A percentile compares a stretch with the other conserved stretches of the same genome.
phyloP scores from a whole-genome alignment of 306 rosid species.

The Lathyrus aphaca region DNA sequence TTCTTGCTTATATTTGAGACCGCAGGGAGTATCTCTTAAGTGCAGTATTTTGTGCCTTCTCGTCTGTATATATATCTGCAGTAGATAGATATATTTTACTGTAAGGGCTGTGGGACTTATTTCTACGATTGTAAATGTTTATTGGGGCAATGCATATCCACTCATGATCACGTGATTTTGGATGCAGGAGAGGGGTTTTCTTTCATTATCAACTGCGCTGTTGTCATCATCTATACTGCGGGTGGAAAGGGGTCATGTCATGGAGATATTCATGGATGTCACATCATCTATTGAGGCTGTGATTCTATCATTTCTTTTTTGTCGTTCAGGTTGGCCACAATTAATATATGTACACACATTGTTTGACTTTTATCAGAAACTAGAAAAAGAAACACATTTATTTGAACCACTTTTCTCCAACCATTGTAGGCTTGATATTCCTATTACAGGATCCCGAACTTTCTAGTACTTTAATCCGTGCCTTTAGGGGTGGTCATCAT shows the following conservation, averaged over 20 bases:
- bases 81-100: slow-evolving; percentile 32
- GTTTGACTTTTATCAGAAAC: slow-evolving; percentile 38
- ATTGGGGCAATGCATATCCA: slow-evolving; percentile 6
- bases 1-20: no score
- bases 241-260: slow-evolving; percentile 59
- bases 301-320: slow-evolving; percentile 80
- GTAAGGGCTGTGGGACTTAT: slow-evolving; percentile 21
- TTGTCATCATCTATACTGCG: slow-evolving; percentile 73
- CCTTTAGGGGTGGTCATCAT: slow-evolving; percentile 67
- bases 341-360: slow-evolving; percentile 16
- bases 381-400: slow-evolving; percentile 23
- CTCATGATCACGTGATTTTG: slow-evolving; percentile 28
- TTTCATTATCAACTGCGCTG: slow-evolving; percentile 89
- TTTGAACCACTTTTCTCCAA: slow-evolving; percentile 38
- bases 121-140: slow-evolving; percentile 15
- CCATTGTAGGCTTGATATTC: slow-evolving; percentile 76
- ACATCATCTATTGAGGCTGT: slow-evolving; percentile 84
- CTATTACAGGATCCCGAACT: slow-evolving; percentile 85
- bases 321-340: slow-evolving; percentile 76
- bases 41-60: slow-evolving; percentile 17
- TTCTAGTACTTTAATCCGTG: slow-evolving; percentile 71
- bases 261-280: slow-evolving; percentile 76
- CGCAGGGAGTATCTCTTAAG: slow-evolving; percentile 3
- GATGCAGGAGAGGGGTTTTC: slow-evolving; percentile 93
- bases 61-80: slow-evolving; percentile 5